Evolutionary conservation across 2,329 filamentous ascomycete genomes (phyloP).

Genomic region (Colletotrichum sp.): DNA sequence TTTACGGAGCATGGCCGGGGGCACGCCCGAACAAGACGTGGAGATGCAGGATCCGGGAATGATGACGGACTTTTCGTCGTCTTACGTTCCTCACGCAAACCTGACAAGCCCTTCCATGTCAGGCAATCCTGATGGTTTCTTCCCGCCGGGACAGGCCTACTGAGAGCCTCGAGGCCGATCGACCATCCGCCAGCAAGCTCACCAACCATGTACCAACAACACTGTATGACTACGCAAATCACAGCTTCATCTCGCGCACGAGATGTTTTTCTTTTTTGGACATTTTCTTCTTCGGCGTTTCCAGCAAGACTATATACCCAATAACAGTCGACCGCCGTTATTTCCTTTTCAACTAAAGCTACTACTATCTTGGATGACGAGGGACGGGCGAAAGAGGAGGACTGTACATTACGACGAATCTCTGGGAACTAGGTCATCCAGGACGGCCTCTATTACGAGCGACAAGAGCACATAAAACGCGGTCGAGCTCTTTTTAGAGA

Average conservation of each 20-base stretch:
- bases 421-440: not conserved
- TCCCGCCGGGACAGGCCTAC: constrained; percentile 14
- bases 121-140: constrained; percentile 6
- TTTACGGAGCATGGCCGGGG: constrained; percentile 35
- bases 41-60: constrained; percentile 39
- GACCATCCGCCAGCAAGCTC: not conserved
- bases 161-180: not conserved
- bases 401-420: not conserved
- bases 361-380: not conserved
- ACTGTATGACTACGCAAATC: not conserved
- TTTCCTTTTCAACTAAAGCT: not conserved
- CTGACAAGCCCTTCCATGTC: constrained; percentile 8
- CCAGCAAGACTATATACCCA: constrained; percentile 18
- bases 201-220: not conserved
- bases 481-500: constrained; percentile 10
- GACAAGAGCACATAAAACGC: not conserved
- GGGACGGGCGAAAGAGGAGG: not conserved
- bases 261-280: not conserved
- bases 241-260: constrained; percentile 6
- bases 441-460: not conserved
- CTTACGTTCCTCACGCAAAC: constrained; percentile 15
- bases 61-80: constrained; percentile 27
- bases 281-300: not conserved
- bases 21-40: constrained; percentile 35
- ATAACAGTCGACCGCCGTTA: constrained; percentile 3